These are phyloP conservation scores for Phytophthora aleatoria DNA, from an alignment of 352 stramenopile genomes.

Conservation along the genomic window DNA sequence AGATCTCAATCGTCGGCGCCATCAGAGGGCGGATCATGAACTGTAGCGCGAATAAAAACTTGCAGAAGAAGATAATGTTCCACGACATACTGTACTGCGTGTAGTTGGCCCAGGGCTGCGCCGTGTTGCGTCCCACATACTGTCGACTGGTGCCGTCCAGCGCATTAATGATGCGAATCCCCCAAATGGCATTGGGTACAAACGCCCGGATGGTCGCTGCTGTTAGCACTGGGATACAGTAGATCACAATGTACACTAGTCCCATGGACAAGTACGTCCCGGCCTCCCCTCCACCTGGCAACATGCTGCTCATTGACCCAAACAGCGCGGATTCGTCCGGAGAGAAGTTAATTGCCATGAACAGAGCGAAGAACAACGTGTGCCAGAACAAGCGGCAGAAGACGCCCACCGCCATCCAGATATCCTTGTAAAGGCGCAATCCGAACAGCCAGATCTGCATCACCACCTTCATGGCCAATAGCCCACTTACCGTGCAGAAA, in stretches of 20 bases:
- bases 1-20: slow-evolving; percentile 76
- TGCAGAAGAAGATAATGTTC: slow-evolving; percentile 74
- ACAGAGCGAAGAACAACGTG: slow-evolving; percentile 71
- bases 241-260: slow-evolving; percentile 59
- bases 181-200: slow-evolving; percentile 56
- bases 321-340: slow-evolving; percentile 57
- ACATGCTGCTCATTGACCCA: slow-evolving; percentile 42
- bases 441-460: slow-evolving; percentile 83
- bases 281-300: slow-evolving; percentile 50
- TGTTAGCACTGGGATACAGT: slow-evolving; percentile 61
- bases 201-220: slow-evolving; percentile 58
- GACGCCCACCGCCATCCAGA: slow-evolving; percentile 61
- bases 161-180: slow-evolving; percentile 61
- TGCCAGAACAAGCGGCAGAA: slow-evolving; percentile 80
- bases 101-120: slow-evolving; percentile 66
- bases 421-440: slow-evolving; percentile 65
- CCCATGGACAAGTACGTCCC: slow-evolving; percentile 70
- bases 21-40: slow-evolving; percentile 87
- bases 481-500: slow-evolving; percentile 58
- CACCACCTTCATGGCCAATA: slow-evolving; percentile 68
- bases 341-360: slow-evolving; percentile 64
- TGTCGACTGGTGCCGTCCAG: slow-evolving; percentile 74
- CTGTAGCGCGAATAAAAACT: slow-evolving; percentile 81
- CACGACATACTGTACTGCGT: slow-evolving; percentile 70
- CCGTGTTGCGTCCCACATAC: slow-evolving; percentile 80